phyloP scores from a whole-genome alignment of 352 stramenopile genomes.

The Pythium rhizo-oryzae region DNA sequence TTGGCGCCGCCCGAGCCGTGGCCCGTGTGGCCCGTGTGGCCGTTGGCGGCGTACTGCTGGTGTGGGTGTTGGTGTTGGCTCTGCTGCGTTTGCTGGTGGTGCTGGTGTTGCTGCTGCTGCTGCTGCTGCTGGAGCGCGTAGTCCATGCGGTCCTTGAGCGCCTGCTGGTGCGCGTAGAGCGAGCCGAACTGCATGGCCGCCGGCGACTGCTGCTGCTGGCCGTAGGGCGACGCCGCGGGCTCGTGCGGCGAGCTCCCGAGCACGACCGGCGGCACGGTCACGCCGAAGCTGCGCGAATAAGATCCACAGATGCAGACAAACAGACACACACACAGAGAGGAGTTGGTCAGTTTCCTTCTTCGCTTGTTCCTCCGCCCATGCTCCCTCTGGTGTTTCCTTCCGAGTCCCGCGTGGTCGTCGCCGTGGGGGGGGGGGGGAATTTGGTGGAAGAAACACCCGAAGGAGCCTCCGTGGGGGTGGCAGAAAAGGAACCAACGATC shows the following conservation, averaged over 20 bases:
- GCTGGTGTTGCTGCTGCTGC: slow-evolving; percentile 16
- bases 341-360: slow-evolving; percentile 6
- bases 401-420: no score
- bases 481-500: neutral
- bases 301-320: no score
- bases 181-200: slow-evolving; percentile 25
- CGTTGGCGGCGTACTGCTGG: neutral
- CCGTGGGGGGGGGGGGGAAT: slow-evolving; percentile 4
- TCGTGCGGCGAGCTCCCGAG: slow-evolving; percentile 25
- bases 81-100: slow-evolving; percentile 18
- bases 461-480: neutral
- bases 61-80: neutral
- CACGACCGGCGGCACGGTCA: slow-evolving; percentile 21
- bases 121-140: slow-evolving; percentile 24
- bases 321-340: neutral
- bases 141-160: slow-evolving; percentile 28
- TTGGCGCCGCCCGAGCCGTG: no score
- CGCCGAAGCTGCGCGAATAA: slow-evolving; percentile 27
- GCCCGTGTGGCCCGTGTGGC: no score
- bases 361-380: neutral
- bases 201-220: slow-evolving; percentile 9
- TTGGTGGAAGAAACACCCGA: slow-evolving; percentile 31
- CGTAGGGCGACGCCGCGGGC: slow-evolving; percentile 13
- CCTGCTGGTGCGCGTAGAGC: slow-evolving; percentile 24
- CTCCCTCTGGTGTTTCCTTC: no score